Conservation (phyloP, 2,329 filamentous ascomycete species). For the Mollisiaceae sp. region DNA sequence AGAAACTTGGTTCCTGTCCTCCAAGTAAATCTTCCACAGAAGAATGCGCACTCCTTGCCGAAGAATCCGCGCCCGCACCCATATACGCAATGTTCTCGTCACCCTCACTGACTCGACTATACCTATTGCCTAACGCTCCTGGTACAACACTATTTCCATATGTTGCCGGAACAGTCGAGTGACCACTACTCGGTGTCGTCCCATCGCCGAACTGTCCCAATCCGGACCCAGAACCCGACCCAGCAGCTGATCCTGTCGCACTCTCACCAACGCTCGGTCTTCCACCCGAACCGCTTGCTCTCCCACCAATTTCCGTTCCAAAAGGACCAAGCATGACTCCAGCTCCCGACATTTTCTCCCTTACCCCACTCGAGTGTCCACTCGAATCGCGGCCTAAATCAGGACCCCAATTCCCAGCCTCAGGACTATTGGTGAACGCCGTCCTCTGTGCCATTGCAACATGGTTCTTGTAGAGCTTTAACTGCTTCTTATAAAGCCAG, state of each 20-base stretch:
- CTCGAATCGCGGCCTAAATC: background rate
- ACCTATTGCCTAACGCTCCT: conserved; percentile 15
- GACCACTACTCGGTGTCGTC: background rate
- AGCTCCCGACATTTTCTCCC: conserved; percentile 9
- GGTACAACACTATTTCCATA: conserved; percentile 6
- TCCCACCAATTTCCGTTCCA: conserved; percentile 35
- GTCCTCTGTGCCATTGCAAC: conserved; percentile 68
- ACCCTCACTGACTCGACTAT: conserved; percentile 40
- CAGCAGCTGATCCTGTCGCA: background rate
- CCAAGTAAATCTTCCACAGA: conserved; percentile 60
- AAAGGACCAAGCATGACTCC: conserved; percentile 36
- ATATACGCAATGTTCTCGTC: conserved; percentile 33
- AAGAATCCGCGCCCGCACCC: conserved; percentile 24
- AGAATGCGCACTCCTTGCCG: conserved; percentile 43
- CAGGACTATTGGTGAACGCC: conserved; percentile 48
- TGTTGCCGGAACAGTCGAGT: background rate
- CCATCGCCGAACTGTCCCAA: background rate
- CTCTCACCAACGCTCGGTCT: conserved; percentile 4
- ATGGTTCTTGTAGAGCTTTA: conserved; percentile 72
- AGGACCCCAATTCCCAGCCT: conserved; percentile 6
- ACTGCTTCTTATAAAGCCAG: conserved; percentile 75
- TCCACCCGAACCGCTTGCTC: conserved; percentile 17
- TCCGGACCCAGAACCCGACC: conserved; percentile 7
- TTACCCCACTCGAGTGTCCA: background rate
- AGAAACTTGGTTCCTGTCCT: conserved; percentile 72